Evolutionary conservation across 495 filamentous ascomycete genomes (phyloP), one percentile per base, ranked within the genome.

Genomic region (Talaromyces thailandensis): DNA sequence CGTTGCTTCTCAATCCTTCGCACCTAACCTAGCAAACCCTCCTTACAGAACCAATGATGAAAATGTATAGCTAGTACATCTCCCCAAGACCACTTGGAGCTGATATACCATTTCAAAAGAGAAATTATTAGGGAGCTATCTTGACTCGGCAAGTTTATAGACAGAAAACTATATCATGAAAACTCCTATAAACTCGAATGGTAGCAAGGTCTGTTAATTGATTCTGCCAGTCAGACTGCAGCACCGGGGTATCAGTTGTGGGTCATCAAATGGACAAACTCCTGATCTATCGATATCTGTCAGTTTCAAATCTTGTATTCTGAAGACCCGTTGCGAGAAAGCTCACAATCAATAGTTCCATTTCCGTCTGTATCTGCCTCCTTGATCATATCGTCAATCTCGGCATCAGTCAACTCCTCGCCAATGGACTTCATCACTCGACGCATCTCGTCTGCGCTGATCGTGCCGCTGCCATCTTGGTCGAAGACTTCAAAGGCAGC

Each of bases 401-500:
- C 75, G 18, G 66, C 70, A 61, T 78, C 75, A 4, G 74, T 76
- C 64, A 80, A 62, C 62, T 76, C 71, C 69, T 81, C 77, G 16
- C 78, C 79, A 48, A 81, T 73, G 6, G 71, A 75, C 56, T 71
- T 73, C 66, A 81, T 72, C 37, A 81, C 71, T 9, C 73, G 70
- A 26, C 73, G 66, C 31, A 81, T 68, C 69, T 81, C 79, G 11
- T 75, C 74, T 4, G 70, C 70, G 14, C 70, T 73, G 66, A 81
- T 80, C 43, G 77, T 75, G 58, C 79, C 78, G 61, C 70, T 79
- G 32, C 68, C 68, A 63, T 81, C 79, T 64, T 76, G 74, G 64
- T 81, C 79, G 63, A 81, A 81, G 48, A 80, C 77, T 58, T 70
- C 69, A 70, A 80, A 80, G 18, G 79, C 79, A 52, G 71, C 71